Base-by-base conservation (phyloP, 805 yeast genomes). In the Saturnispora sanitii region DNA sequence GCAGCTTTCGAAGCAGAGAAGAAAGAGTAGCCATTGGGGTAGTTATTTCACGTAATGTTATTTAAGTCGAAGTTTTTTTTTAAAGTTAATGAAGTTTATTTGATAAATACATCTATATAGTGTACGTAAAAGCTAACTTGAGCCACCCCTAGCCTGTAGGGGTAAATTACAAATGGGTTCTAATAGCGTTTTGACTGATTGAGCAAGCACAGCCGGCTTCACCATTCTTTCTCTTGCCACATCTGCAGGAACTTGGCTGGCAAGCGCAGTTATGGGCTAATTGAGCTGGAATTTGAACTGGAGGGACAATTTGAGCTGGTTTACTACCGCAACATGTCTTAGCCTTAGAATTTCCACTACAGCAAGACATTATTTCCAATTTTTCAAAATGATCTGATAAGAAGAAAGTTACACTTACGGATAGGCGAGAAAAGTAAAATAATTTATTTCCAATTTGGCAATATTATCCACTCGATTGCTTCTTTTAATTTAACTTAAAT, bases 1-100 rank as follows among this genome's bases (percentile, higher is more conserved):
- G 42, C 47, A 27, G 56, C 60, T 4, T 36, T 54, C 16, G 59
- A 55, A 33, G 35, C 46, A 2, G 52, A 45, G 1, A 47, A 47
- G 35, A 50, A 52, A 35, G 44, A 34, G 41, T 30, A 17, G 9
- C 13, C n/a, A n/a, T n/a, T n/a, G n/a, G n/a, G n/a, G n/a, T n/a
- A n/a, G n/a, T n/a, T n/a, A n/a, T n/a, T n/a, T n/a, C n/a, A n/a
- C n/a, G n/a, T 21, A 19, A 13, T 31, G 33, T 18, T 31, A 31
- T 31, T 31, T 16, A 13, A 27, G n/a, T n/a, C n/a, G n/a, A n/a
- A 19, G 19, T 31, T 13, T 18, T 31, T 13, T 31, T 31, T 16
- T 5, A 27, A 6, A 27, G 17, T 36, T 19, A 36, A 35, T 26
- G 31, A 26, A 19, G n/a, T 35, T 9, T 27, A 22, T 16, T 22